Conservation (phyloP, 2,329 filamentous ascomycete genomes). For the Diaporthe citri region DNA sequence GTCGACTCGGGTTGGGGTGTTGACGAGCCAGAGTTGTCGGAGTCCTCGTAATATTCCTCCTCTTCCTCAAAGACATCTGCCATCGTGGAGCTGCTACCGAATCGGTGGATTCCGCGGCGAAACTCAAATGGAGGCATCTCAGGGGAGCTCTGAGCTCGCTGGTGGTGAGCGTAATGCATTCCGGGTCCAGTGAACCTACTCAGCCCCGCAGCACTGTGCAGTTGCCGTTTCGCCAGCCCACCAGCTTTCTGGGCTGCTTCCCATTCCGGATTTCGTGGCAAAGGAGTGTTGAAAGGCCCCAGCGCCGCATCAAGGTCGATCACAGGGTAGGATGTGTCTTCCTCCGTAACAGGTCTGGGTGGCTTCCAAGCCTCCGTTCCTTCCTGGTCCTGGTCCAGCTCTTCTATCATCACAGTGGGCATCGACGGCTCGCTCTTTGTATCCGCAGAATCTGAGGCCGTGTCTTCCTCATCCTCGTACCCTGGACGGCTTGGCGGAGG, state of each 20-base stretch:
- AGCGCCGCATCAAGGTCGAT: conserved; percentile 96
- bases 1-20: conserved; percentile 53
- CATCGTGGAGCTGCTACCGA: conserved; percentile 80
- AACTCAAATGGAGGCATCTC: conserved; percentile 82
- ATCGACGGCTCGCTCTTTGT: conserved; percentile 49
- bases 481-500: conserved; percentile 54
- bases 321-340: conserved; percentile 80
- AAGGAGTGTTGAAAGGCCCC: conserved; percentile 89
- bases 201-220: conserved; percentile 83
- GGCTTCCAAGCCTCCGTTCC: conserved; percentile 53
- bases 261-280: conserved; percentile 73
- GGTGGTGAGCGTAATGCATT: conserved; percentile 76
- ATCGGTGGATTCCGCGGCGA: conserved; percentile 69
- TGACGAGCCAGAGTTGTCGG: conserved; percentile 54
- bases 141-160: conserved; percentile 84
- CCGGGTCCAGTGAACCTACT: conserved; percentile 77
- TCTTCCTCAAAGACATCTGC: conserved; percentile 90
- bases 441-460: conserved; percentile 43
- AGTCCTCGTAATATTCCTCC: conserved; percentile 73
- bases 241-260: conserved; percentile 74
- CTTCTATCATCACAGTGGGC: conserved; percentile 58
- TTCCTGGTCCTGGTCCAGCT: conserved; percentile 48
- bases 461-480: conserved; percentile 49
- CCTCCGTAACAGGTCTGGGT: conserved; percentile 57
- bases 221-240: conserved; percentile 71